Percentiles rank a stretch among this genome's conserved stretches.
These are phyloP conservation scores for Blastocystis sp. DNA, from an alignment of 352 stramenopile genomes.

Conservation along the genomic window DNA sequence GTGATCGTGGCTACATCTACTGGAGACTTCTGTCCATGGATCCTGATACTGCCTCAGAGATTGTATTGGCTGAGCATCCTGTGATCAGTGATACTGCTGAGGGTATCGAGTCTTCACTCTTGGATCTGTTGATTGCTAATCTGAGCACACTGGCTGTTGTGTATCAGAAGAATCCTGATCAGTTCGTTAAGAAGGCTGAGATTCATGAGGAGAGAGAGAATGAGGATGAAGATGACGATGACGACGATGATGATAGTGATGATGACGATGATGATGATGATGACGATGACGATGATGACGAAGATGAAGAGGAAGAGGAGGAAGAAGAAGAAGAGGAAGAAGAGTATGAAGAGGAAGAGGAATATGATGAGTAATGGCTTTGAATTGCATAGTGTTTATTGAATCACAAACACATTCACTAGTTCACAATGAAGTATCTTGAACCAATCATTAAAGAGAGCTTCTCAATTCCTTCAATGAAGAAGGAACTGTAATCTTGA, in stretches of 20 bases:
- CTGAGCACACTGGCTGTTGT: slow-evolving; percentile 94
- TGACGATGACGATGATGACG: slow-evolving; percentile 62
- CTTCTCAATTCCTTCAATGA: too few relatives aligned
- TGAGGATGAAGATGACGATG: slow-evolving; percentile 68
- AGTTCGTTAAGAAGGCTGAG: slow-evolving; percentile 74
- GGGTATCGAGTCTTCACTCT: slow-evolving; percentile 81
- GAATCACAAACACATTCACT: slow-evolving; percentile 79
- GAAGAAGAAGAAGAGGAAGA: slow-evolving; percentile 38
- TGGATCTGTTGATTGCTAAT: slow-evolving; percentile 90
- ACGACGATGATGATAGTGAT: slow-evolving; percentile 70
- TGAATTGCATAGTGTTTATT: slow-evolving; percentile 65
- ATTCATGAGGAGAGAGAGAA: slow-evolving; percentile 66
- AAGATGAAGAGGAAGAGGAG: slow-evolving; percentile 59
- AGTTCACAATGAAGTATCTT: too few relatives aligned
- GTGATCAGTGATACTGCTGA: slow-evolving; percentile 98
- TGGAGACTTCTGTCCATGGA: slow-evolving; percentile 93
- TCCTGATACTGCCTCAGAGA: slow-evolving; percentile 89
- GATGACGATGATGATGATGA: slow-evolving; percentile 66
- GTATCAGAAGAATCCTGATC: slow-evolving; percentile 90
- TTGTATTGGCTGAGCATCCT: slow-evolving; percentile 93
- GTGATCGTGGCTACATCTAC: slow-evolving; percentile 96
- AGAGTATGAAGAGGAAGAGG: slow-evolving; percentile 69
- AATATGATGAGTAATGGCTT: slow-evolving; percentile 64
- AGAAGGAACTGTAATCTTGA: too few relatives aligned
- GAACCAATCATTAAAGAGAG: too few relatives aligned